Base-by-base conservation (phyloP, 1,284 basidiomycete species). In the Cryptococcus jaspeensis region DNA sequence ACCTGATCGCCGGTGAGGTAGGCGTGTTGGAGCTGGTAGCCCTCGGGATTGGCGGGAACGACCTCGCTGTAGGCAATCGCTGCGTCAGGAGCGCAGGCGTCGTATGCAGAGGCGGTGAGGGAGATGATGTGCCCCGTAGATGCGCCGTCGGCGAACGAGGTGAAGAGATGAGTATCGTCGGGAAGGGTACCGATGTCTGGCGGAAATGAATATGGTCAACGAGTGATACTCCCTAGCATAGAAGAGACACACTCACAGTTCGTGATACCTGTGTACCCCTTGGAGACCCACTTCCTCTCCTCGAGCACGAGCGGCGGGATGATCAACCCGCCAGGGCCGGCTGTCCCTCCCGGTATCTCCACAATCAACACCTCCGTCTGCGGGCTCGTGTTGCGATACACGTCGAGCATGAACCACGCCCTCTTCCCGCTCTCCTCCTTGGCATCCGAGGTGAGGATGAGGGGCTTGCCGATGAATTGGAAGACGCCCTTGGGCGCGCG, bases 341-440 rank as follows among this genome's bases (percentile, higher is more conserved):
- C 42, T 20, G 47, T 36, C 18, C 52, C 40, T 22, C 32, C 25
- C 1, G 62, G 59, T 23, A 63, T 20, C 25, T 58, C 56, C 9
- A 63, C 35, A 28, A 63, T 35, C 18, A 63, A 51, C 23, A 47
- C 16, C 39, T 63, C 56, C 7, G 62, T 60, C 35, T 63, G 59
- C 16, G 62, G 59, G 36, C 53, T 61, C 16, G 62, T 61, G 42
- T 59, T 63, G 23, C 52, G 44, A 38, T 63, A 59, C 11, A 63
- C 22, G 41, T 63, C 62, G 8, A 55, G 53, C 6, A 56, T 48
- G 20, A 63, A 35, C 52, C 52, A 63, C 9, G 43, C 32, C 13
- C 56, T 28, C 13, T 45, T 53, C 5, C 28, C 43, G 11, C 20
- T 36, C 7, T 16, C 45, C 8, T 32, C 50, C 8, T 47, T 52